Base-by-base conservation (phyloP, 345 rosid genomes). In the Mangifera indica region DNA sequence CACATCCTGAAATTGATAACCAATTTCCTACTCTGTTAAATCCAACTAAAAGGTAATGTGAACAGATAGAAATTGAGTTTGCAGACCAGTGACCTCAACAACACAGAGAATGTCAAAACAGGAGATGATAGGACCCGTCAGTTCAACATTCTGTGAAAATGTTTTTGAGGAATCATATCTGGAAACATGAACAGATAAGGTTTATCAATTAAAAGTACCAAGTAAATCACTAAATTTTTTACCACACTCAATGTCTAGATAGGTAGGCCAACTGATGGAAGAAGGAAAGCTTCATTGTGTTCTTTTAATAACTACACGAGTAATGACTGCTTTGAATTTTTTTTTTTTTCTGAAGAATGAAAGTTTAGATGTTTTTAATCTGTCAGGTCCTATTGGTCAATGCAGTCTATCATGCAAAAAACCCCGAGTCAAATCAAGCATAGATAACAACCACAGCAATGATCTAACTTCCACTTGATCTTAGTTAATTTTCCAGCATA, bases 131-230 rank as follows among this genome's bases (percentile, higher is more conserved):
- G 99, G 99, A 83, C 91, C 98, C 46, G 99, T 95, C 85, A 91
- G 71, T 83, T 95, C 99, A 22, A 95, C 98, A 53, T 95, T 95
- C 73, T 95, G 96, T 9, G 92, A 79, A 74, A 95, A 89, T 58
- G 87, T 88, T 80, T 88, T 95, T 0, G 99, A 95, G 58, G 99
- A 95, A 84, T 95, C 93, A 9, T 95, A 95, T 65, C 99, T 95
- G 90, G 71, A 68, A 72, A 61, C 51, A 72, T 49, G 63, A 62
- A 15, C 1, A 10, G 17, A 49, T 78, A 55, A 74, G 69, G 61
- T 54, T 71, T 10, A 29, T 20, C 13, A 48, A 45, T 40, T 18
- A 59, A 63, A n/a, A 54, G 44, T 12, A n/a, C 42, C 40, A 13
- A 10, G 46, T 11, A 14, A 13, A 32, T 5, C 12, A 9, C n/a